Base-by-base conservation (phyloP, 768 basidiomycete genomes). In the Fistulinella prunicolor region DNA sequence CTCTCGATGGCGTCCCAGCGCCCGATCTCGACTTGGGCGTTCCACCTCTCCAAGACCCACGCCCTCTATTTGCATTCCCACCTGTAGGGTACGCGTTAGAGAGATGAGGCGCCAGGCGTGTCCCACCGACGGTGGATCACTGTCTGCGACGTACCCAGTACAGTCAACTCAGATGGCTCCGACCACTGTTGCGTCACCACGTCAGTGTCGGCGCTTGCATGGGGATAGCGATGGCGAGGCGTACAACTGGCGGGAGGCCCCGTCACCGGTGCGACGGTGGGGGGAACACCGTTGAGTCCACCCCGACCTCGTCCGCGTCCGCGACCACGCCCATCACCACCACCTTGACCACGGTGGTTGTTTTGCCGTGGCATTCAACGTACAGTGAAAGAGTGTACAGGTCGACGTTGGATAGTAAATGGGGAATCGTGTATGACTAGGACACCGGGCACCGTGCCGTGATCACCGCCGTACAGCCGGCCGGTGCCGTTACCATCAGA, bases 121-220 rank as follows among this genome's bases (percentile, higher is more conserved):
- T 28, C 7, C 28, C 7, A 12, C 7, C 12, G 28, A 28, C 6
- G 7, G 28, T 28, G 19, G 42, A 42, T 16, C 41, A 49, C 50
- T 48, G 42, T 38, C 40, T 35, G 26, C 12, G 16, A 62, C 57
- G 54, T 44, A 66, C 62, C 46, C 22, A 16, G 37, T 24, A 32
- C 21, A 23, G 1, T 20, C 8, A 14, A 32, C 13, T 32, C 30
- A 32, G 14, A 22, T 13, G 28, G 44, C 19, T 49, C 51, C 19
- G 5, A 8, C 66, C 61, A 69, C 9, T 57, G 42, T 34, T 67
- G 66, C 50, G 62, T 47, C 9, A 36, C 44, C n/a, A 46, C 38
- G 28, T 67, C 68, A 9, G 55, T 37, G 7, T 69, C 61, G 42
- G 44, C 21, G 34, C 36, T 51, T 14, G 46, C 0, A 20, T 63